Base-by-base conservation (phyloP, 352 stramenopile genomes). In the Aphanomyces cochlioides region DNA sequence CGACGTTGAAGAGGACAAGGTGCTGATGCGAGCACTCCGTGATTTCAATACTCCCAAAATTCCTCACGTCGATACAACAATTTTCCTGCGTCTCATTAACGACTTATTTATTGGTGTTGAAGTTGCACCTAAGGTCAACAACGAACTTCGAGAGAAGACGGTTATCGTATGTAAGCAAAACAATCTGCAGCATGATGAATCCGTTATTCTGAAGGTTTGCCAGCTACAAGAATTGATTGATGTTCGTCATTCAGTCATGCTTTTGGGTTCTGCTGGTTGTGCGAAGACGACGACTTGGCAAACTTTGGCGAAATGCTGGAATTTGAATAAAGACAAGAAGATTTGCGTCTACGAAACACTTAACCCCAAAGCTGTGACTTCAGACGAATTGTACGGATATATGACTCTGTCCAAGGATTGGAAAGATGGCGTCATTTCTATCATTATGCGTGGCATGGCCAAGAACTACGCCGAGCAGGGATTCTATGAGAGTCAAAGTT, bases 401-500 rank as follows among this genome's bases (percentile, higher is more conserved):
- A 96, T 96, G 87, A 96, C 87, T 15, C 77, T 96, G 5, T 94
- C 87, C 15, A 95, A 95, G 40, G 87, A 96, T 77, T 96, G 87
- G 87, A 96, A 95, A 53, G 88, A 96, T 54, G 88, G 88, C 7
- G 87, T 96, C 5, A 57, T 96, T 50, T 95, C 88, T 3, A 96
- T 95, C 65, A 96, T 96, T 68, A 96, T 96, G 88, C 85, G 88
- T 37, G 85, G 88, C 3, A 95, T 96, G 87, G 90, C 85, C 28
- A 96, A 96, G 56, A 95, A 94, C 73, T 93, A 93, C 66, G 80
- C 83, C 13, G 87, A 95, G 48, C 87, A 95, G 47, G 90, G 93
- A 1, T 98, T 98, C 66, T 98, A 98, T 72, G 96, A 98, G 69
- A 97, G 93, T 39, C 89, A 98, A 71, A 82, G 72, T 17, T 96